phyloP scores from a whole-genome alignment of 192 early-diverging fungal genomes.

The Thoreauomyces humboldtii region DNA sequence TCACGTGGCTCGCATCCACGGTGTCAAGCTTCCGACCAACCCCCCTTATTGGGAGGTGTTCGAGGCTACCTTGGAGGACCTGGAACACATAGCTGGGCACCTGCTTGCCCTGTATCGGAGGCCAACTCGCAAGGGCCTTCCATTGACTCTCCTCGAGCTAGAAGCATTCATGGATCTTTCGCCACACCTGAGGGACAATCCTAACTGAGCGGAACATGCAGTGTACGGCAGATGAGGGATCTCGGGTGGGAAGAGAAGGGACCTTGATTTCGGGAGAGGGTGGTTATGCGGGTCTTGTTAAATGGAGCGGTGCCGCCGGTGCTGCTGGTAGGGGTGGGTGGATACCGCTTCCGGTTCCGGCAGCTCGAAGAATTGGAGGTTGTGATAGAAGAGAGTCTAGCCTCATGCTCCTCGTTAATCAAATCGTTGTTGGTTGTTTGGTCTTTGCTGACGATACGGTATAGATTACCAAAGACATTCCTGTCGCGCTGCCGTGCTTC shows the following conservation, averaged over 20 bases:
- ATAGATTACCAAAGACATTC: conserved; percentile 79
- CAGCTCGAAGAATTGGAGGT: no score
- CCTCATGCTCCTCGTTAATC: conserved; percentile 24
- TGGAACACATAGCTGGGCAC: conserved; percentile 24
- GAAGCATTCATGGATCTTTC: not conserved
- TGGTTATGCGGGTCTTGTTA: no score
- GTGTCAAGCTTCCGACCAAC: conserved; percentile 62
- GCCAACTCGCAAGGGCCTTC: not conserved
- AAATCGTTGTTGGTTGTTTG: conserved; percentile 11
- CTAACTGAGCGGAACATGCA: no score
- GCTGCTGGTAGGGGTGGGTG: no score
- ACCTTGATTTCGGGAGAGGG: no score
- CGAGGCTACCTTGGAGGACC: conserved; percentile 71
- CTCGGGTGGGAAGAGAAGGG: no score
- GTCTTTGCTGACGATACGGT: conserved; percentile 14
- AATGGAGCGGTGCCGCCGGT: no score
- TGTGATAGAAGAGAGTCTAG: no score
- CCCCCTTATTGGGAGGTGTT: conserved; percentile 89
- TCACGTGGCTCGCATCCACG: conserved; percentile 69
- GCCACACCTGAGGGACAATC: no score
- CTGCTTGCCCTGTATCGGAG: conserved; percentile 17
- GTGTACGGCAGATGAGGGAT: no score
- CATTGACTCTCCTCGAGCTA: conserved; percentile 15
- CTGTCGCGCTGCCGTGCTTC: conserved; percentile 47
- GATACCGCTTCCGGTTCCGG: no score